Evolutionary conservation across 23 red algal species (phyloP).

Genomic region (Pyropia yezoensis): DNA sequence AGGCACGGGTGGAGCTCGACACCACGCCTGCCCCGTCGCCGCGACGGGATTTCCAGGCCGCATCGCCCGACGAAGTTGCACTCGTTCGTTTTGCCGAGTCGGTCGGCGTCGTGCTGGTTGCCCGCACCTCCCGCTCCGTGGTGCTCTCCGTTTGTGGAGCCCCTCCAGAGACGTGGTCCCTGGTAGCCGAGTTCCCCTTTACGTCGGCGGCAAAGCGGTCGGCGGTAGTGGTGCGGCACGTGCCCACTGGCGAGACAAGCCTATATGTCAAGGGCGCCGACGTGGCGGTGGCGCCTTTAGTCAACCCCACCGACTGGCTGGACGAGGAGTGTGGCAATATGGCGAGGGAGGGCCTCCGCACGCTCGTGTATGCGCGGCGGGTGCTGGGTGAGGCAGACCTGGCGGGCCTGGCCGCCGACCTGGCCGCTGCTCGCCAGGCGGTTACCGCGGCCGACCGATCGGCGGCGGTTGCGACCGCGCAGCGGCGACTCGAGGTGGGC

Average conservation of each 20-base stretch:
- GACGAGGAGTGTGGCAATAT: slow-evolving; percentile 98
- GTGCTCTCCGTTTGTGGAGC: slow-evolving; percentile 33
- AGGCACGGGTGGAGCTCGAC: too few species aligned
- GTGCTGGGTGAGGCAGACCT: slow-evolving; percentile 43
- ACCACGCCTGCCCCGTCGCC: background rate
- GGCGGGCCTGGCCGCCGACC: slow-evolving; percentile 40
- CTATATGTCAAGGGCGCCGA: slow-evolving; percentile 97
- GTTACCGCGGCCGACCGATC: slow-evolving; percentile 30
- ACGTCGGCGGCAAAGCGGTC: slow-evolving; percentile 92
- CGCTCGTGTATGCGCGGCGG: slow-evolving; percentile 73
- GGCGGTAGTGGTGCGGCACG: slow-evolving; percentile 77
- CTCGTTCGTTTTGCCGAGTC: slow-evolving; percentile 80
- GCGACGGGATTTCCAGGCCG: slow-evolving; percentile 49
- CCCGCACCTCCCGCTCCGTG: slow-evolving; percentile 54
- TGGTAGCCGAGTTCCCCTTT: slow-evolving; percentile 94
- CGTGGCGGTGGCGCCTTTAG: slow-evolving; percentile 59
- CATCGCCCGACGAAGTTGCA: slow-evolving; percentile 91
- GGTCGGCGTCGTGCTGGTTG: slow-evolving; percentile 57
- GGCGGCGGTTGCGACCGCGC: slow-evolving; percentile 71
- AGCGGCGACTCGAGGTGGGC: slow-evolving; percentile 74
- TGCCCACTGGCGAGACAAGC: slow-evolving; percentile 32
- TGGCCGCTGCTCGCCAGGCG: slow-evolving; percentile 42
- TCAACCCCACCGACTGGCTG: slow-evolving; percentile 88
- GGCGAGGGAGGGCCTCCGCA: slow-evolving; percentile 89
- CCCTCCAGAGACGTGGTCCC: slow-evolving; percentile 34